Base-by-base conservation (phyloP, 2,329 filamentous ascomycete species). In the Ascochyta lentis region DNA sequence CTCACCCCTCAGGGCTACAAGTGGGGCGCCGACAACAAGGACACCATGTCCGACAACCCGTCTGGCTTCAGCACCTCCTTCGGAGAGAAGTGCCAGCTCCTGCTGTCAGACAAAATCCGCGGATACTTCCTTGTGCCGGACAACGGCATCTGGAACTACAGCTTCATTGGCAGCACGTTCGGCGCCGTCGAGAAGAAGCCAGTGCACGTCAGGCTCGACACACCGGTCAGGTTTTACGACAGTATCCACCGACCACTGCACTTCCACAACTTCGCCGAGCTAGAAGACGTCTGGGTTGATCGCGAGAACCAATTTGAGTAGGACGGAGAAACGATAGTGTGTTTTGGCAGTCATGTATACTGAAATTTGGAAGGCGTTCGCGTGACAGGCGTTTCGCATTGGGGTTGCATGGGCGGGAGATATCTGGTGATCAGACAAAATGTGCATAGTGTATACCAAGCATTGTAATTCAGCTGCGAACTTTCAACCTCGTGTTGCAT, bases 91-190 rank as follows among this genome's bases (percentile, higher is more conserved):
- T 92, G 92, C 66, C 96, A 99, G 80, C 81, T 99, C 51, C 80
- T 99, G 26, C 85, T 99, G 49, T 96, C 91, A 63, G 94, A 97
- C 68, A 91, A 93, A 76, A 96, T 97, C 75, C 87, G 90, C 66
- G 96, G 95, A 26, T 98, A 93, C 81, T 99, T 99, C 86, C 80
- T 99, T 51, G 92, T 98, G 22, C 95, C 95, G 0, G 93, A 97
- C 71, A 89, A 89, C 50, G 88, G 88, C 60, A 84, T 89, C 58
- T 99, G 95, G 95, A 99, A 99, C 78, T 99, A 97, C 81, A 95
- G 90, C 76, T 99, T 99, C 83, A 92, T 98, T 88, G 95, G 95
- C 51, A 92, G 88, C 63, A 87, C 88, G 0, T 99, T 98, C 73
- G 87, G 89, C 13, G 87, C 88, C 37, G 84, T 96, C 61, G 92